Percentiles rank a stretch among this genome's conserved stretches.
Evolutionary conservation across 768 basidiomycete species (phyloP).

Genomic region (Mycena leptocephala): DNA sequence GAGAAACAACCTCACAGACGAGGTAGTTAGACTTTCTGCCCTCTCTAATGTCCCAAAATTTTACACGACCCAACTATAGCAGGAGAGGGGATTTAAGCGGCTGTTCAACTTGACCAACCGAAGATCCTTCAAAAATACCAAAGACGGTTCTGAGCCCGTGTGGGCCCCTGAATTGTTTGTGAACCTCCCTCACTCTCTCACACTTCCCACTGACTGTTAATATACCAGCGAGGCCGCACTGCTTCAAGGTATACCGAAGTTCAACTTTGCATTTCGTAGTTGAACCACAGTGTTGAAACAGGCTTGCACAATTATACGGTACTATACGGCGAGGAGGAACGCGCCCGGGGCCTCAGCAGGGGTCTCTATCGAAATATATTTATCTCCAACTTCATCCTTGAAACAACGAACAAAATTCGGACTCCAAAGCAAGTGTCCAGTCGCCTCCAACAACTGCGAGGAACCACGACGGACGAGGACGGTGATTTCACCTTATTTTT

Average conservation of each 20-base stretch:
- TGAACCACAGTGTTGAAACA: not conserved
- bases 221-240: conserved; percentile 11
- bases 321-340: not conserved
- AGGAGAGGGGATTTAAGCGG: not conserved
- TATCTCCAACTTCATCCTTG: not conserved
- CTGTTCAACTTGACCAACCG: not conserved
- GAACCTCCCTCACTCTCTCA: not conserved
- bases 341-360: not conserved
- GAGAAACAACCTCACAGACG: not conserved
- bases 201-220: not conserved
- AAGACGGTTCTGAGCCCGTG: not conserved
- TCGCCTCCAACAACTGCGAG: conserved; percentile 21
- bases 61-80: not conserved
- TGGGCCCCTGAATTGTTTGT: conserved; percentile 10
- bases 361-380: not conserved
- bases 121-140: not conserved
- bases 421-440: conserved; percentile 20
- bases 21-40: not conserved
- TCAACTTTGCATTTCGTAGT: not conserved
- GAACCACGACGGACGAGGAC: not conserved
- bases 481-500: not conserved
- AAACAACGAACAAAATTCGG: conserved; percentile 1
- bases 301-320: not conserved
- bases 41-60: not conserved
- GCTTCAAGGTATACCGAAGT: not conserved